Base-by-base conservation (phyloP, 2,329 filamentous ascomycete genomes). In the Calonectria honghensis region DNA sequence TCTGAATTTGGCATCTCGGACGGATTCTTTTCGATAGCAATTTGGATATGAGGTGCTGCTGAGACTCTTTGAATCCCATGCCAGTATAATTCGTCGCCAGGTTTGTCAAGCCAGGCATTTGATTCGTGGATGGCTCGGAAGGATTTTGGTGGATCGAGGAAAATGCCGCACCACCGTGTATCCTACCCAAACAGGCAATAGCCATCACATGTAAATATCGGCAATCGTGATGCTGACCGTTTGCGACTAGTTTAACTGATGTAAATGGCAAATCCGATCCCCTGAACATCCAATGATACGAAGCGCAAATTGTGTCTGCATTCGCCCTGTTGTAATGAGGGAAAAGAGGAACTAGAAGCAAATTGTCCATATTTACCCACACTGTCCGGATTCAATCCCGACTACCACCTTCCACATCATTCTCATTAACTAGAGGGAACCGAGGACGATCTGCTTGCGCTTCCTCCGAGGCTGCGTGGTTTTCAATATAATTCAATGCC, bases 121-220 rank as follows among this genome's bases (percentile, higher is more conserved):
- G 6, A 39, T 31, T 13, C 18, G 35, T 27, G 13, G 20, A 14
- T 24, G 27, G 16, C 6, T 41, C 32, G n/a, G 32, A 61, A 61
- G 57, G 57, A 39, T 61, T 35, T n/a, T 13, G 13, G 35, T 39
- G 57, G 57, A 39, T 41, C 41, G 32, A 61, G n/a, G 57, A 61
- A 61, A 61, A 61, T 61, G 35, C 57, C 57, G 57, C 57, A 61
- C 9, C 4, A 2, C 24, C 24, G 50, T 29, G 50, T 52, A 52
- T 52, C 16, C 10, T 31, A 29, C 27, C 11, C 24, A 13, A 52
- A 27, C 6, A 16, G 13, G 27, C 2, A 52, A 27, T 16, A 31
- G 24, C 18, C 41, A n/a, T 45, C 41, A 45, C 41, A n/a, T 45
- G 41, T 45, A 16, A 45, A 45, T n/a, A 18, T 18, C 41, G 7